Evolutionary conservation across 768 basidiomycete genomes (phyloP).

Genomic region (Dendrothele bispora): DNA sequence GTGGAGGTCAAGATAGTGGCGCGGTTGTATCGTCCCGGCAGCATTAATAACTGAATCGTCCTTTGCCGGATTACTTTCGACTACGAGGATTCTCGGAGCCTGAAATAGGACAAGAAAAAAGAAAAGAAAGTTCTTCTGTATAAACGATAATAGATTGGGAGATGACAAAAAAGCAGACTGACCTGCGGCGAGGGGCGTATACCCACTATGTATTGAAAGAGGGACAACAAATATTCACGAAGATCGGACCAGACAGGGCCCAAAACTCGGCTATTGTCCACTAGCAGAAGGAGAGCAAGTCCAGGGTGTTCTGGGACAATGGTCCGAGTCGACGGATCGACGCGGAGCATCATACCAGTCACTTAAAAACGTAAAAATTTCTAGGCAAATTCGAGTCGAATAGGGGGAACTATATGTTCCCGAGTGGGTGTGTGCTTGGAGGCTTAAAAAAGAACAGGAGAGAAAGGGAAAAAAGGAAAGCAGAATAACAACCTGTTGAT

Average conservation of each 20-base stretch:
- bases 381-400: background rate
- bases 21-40: too few species aligned
- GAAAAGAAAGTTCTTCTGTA: background rate
- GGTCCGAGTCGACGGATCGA: background rate
- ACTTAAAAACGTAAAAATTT: background rate
- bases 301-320: background rate
- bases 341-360: background rate
- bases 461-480: background rate
- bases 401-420: background rate
- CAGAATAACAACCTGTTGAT: background rate
- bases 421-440: background rate
- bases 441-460: background rate
- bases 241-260: conserved; percentile 6
- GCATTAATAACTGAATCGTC: too few species aligned
- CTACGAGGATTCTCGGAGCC: conserved; percentile 2
- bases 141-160: too few species aligned
- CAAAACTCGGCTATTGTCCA: conserved; percentile 3
- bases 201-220: background rate
- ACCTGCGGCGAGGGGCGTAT: background rate
- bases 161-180: background rate
- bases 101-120: background rate
- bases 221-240: conserved; percentile 3
- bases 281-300: conserved; percentile 4
- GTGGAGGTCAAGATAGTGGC: background rate
- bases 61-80: conserved; percentile 2